Base-by-base conservation (phyloP, 202 grass and related monocot species). In the Schoenoplectus triqueter region DNA sequence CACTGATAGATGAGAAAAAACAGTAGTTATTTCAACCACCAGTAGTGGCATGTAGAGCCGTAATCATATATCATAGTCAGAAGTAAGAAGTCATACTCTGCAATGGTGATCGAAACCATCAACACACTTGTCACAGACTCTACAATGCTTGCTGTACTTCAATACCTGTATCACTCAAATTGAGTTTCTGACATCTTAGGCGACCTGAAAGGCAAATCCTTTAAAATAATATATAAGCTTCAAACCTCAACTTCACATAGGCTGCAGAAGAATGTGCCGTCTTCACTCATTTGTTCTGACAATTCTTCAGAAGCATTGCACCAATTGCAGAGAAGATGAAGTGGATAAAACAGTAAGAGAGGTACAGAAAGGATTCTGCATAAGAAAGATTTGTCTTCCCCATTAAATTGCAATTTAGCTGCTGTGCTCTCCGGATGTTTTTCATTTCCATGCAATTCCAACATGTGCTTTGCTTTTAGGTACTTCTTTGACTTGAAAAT, bases 101-200 rank as follows among this genome's bases (percentile, higher is more conserved):
- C 95, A 98, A 64, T 98, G 95, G 85, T 98, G 95, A 91, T 98
- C 95, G 61, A 98, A 98, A 18, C 95, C 95, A 76, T 95, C 95
- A 71, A 98, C 93, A 81, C 95, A 98, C 78, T 98, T 98, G 87
- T 98, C 95, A 46, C 95, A 98, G 50, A 98, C 95, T 87, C 95
- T 93, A 22, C 95, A 98, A 80, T 98, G 95, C 81, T 98, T 98
- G 90, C 93, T 98, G 82, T 95, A 92, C 84, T 92, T 98, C 83
- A 95, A 84, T 8, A 97, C 95, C 95, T 97, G 88, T 59, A 6
- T 55, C 2, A 52, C 4, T 51, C 44, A 82, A 66, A 50, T 64
- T 13, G 66, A 55, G 11, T 15, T 82, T 66, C 11, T 39, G 11
- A 67, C 62, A 49, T 51, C 13, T 66, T 10, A 67, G 62, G 10